These are phyloP conservation scores for Penicillium carneum DNA, from an alignment of 2,329 filamentous ascomycete species.

Conservation along the genomic window DNA sequence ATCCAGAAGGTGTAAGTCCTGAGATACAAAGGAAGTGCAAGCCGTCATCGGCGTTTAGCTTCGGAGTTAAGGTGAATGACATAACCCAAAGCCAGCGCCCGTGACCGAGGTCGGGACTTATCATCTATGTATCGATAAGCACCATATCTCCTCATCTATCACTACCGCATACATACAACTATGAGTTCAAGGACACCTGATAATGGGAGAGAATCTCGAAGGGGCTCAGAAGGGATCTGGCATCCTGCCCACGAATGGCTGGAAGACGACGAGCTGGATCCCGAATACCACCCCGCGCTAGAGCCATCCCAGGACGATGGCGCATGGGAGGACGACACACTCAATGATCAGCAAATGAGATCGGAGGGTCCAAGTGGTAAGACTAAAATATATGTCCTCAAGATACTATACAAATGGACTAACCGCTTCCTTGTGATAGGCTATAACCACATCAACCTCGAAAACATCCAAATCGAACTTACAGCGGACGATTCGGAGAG, in stretches of 20 bases:
- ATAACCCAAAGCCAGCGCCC: conserved; percentile 3
- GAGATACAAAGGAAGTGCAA: too few relatives aligned
- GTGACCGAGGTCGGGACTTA: conserved; percentile 14
- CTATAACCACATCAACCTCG: conserved; percentile 52
- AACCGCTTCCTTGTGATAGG: conserved; percentile 12
- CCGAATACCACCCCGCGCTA: conserved; percentile 28
- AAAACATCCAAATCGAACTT: conserved; percentile 44
- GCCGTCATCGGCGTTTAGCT: not conserved
- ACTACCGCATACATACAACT: conserved; percentile 6
- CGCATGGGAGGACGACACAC: conserved; percentile 23
- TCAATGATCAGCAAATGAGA: conserved; percentile 59
- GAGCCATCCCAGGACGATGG: conserved; percentile 22
- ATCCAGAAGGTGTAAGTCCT: not conserved
- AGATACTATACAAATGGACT: not conserved
- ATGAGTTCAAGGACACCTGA: conserved; percentile 40
- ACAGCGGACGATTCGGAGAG: conserved; percentile 49
- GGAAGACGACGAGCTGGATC: conserved; percentile 45
- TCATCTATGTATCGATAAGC: conserved; percentile 24
- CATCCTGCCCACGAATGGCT: conserved; percentile 50
- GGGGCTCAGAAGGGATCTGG: conserved; percentile 40
- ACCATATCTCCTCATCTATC: conserved; percentile 4
- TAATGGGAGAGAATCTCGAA: conserved; percentile 31
- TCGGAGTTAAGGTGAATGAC: conserved; percentile 13
- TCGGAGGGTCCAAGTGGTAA: conserved; percentile 40
- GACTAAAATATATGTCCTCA: not conserved